Evolutionary conservation across 2,329 filamentous ascomycete species (phyloP), one percentile per base, ranked within the genome.

Genomic region (Chaetomium sp.): DNA sequence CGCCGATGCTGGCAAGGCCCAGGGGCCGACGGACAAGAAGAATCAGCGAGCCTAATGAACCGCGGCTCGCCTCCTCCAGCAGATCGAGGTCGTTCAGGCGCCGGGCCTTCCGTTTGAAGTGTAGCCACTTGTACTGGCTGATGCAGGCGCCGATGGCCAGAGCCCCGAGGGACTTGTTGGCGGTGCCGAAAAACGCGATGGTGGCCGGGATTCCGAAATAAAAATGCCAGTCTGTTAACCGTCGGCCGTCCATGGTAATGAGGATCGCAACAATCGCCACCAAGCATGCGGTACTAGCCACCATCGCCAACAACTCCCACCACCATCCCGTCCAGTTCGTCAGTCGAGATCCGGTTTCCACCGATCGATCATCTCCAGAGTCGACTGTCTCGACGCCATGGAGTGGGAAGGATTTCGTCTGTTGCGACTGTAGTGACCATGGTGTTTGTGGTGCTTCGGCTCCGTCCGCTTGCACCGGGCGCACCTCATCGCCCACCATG

Each of bases 101-200:
- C 34, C 42, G 51, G 4, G 44, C 35, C 10, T 37, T 7, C 11
- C 19, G 19, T 6, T 37, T 49, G 50, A 61, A 64, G 42, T 60
- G 52, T 32, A 56, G 35, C 62, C 62, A 64, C 37, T 64, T 64
- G 36, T 42, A 46, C 52, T 64, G 61, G 11, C 55, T 56, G 37
- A 64, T 44, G 53, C 56, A 59, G 6, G 52, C 37, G 36, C 51
- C 54, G 11, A 64, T 42, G 27, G 46, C 50, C 11, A 57, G 43
- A 37, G 56, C 45, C 14, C 50, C 40, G 4, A 40, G 35, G 6
- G 55, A 50, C 14, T 60, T 62, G 19, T 51, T 47, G 6, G 40
- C 53, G 12, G 58, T 60, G 1, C 52, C 56, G 34, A 62, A 55
- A 19, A 59, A 48, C 37, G 61, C 53, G 35, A 63, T 45, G n/a